Conservation (phyloP, 805 yeast genomes). For the Saturnispora kantuleensis region DNA sequence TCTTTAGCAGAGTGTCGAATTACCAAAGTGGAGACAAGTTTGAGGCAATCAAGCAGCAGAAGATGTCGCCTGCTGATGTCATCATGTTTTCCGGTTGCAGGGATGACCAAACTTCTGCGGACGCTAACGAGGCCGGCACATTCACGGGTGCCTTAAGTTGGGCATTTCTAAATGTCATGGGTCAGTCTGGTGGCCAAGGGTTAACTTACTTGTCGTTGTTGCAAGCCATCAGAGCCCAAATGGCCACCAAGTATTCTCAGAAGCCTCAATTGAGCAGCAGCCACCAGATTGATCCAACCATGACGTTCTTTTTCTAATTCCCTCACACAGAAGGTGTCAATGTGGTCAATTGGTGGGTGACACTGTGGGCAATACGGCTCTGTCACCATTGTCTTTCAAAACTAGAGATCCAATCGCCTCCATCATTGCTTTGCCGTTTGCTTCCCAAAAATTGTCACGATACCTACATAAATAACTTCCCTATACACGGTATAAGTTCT, state of each 20-base stretch:
- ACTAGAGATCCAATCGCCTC: too few relatives aligned
- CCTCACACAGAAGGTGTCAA: too few relatives aligned
- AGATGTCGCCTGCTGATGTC: constrained; percentile 69
- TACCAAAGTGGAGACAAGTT: constrained; percentile 21
- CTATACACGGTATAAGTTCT: too few relatives aligned
- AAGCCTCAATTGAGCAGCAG: constrained; percentile 76
- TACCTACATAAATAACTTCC: too few relatives aligned
- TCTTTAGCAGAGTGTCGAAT: constrained; percentile 26
- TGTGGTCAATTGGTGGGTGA: too few relatives aligned
- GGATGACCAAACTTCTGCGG: constrained; percentile 78
- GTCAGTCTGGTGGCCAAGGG: constrained; percentile 43
- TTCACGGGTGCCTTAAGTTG: constrained; percentile 83
- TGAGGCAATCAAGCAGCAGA: constrained; percentile 40
- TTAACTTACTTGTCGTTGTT: constrained; percentile 51
- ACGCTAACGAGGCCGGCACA: constrained; percentile 59
- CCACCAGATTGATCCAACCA: constrained; percentile 63
- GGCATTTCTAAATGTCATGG: constrained; percentile 59
- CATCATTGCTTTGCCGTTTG: too few relatives aligned
- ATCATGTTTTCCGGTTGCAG: constrained; percentile 73
- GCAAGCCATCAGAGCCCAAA: constrained; percentile 57
- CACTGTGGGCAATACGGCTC: too few relatives aligned
- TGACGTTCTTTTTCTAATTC: constrained; percentile 28
- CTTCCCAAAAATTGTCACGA: too few relatives aligned
- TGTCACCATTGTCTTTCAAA: too few relatives aligned
- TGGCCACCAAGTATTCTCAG: constrained; percentile 60